These are phyloP conservation scores for Debaryomyces castellii DNA, from an alignment of 805 yeast species.

Conservation along the genomic window DNA sequence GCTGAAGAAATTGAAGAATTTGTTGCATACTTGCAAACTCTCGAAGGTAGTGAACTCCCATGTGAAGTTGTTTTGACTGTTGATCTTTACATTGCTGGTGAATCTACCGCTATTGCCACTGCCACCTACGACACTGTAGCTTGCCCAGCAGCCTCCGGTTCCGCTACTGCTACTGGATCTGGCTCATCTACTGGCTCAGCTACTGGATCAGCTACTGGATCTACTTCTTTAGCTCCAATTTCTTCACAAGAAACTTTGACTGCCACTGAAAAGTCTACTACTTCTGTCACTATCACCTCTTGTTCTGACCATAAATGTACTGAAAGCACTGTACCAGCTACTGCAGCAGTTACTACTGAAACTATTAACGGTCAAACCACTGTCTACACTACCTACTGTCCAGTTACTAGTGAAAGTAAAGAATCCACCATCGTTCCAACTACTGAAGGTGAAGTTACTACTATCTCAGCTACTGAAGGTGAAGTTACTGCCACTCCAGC, in stretches of 20 bases:
- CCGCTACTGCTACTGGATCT: slow-evolving; percentile 34
- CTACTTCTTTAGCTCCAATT: too few relatives aligned
- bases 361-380: slow-evolving; percentile 2
- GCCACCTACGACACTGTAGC: slow-evolving; percentile 23
- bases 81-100: slow-evolving; percentile 33
- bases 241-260: too few relatives aligned
- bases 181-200: slow-evolving; percentile 24
- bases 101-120: slow-evolving; percentile 26
- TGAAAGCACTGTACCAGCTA: slow-evolving; percentile 19
- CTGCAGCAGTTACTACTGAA: slow-evolving; percentile 19
- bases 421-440: too few relatives aligned
- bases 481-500: too few relatives aligned
- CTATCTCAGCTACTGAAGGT: too few relatives aligned
- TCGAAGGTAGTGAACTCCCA: slow-evolving; percentile 20
- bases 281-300: slow-evolving; percentile 35
- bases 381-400: slow-evolving; percentile 1
- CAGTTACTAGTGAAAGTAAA: too few relatives aligned
- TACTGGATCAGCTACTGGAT: slow-evolving; percentile 9
- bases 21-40: slow-evolving; percentile 23
- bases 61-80: slow-evolving; percentile 33
- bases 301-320: slow-evolving; percentile 34
- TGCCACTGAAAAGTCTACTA: slow-evolving; percentile 17
- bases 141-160: too few relatives aligned
- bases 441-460: too few relatives aligned
- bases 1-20: slow-evolving; percentile 22